These are phyloP conservation scores for Nepenthes gracilis DNA, from an alignment of 148 eudicot genomes.

Conservation along the genomic window DNA sequence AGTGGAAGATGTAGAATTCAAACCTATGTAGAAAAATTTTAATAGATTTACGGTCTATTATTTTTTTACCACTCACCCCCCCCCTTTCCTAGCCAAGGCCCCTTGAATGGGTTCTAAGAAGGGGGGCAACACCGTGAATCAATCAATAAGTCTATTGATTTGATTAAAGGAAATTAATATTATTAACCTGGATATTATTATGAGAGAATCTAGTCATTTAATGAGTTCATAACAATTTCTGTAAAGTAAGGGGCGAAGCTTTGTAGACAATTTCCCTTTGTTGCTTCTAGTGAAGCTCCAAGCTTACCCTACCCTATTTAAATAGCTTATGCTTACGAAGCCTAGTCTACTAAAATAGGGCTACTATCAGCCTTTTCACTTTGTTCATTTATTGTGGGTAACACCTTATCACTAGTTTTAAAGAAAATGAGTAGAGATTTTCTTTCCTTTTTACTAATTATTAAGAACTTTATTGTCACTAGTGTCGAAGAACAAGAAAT, in stretches of 20 bases:
- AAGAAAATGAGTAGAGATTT: no score
- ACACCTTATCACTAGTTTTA: no score
- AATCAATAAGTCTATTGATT: conserved; percentile 1
- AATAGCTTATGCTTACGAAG: conserved; percentile 8
- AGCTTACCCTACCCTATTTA: conserved; percentile 7
- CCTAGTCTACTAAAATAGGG: conserved; percentile 6
- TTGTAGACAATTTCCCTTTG: not conserved
- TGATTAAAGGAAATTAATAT: conserved; percentile 1
- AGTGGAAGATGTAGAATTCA: conserved; percentile 8
- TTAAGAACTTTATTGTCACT: no score
- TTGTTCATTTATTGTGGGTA: no score
- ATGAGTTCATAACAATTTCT: conserved; percentile 1
- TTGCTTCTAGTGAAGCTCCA: conserved; percentile 2
- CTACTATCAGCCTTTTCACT: no score
- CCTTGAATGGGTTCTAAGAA: conserved; percentile 5
- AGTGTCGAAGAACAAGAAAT: no score
- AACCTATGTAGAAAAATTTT: conserved; percentile 7
- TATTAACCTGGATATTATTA: not conserved
- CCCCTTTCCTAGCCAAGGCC: conserved; percentile 3
- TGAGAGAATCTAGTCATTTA: conserved; percentile 5
- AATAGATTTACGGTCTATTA: conserved; percentile 7
- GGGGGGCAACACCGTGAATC: not conserved
- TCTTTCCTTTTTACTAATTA: no score
- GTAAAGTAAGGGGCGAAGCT: not conserved
- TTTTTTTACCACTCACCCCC: conserved; percentile 5